phyloP scores from a whole-genome alignment of 2,329 filamentous ascomycete genomes.

The Pseudogymnoascus sp. region DNA sequence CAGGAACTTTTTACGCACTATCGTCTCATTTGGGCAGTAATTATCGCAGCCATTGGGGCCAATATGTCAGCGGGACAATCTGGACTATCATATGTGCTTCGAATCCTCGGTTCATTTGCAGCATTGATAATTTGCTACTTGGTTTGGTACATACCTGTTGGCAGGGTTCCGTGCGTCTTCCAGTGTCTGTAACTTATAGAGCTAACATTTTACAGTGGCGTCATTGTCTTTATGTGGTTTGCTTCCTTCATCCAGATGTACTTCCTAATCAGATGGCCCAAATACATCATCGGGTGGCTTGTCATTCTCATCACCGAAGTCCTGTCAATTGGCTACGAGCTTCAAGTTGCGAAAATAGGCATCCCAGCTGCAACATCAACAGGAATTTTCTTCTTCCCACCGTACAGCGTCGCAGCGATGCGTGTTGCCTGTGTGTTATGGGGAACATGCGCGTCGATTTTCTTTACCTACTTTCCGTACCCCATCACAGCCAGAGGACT shows the following conservation, averaged over 20 bases:
- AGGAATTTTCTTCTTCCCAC: conserved; percentile 59
- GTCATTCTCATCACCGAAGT: conserved; percentile 39
- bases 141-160: conserved; percentile 8
- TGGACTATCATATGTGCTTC: conserved; percentile 9
- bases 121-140: conserved; percentile 8
- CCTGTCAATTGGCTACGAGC: conserved; percentile 61
- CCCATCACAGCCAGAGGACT: conserved; percentile 62
- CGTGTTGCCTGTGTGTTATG: conserved; percentile 57
- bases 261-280: not conserved
- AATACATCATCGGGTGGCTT: conserved; percentile 9
- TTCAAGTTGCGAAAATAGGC: conserved; percentile 60
- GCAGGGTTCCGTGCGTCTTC: not conserved
- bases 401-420: conserved; percentile 61
- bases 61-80: conserved; percentile 10
- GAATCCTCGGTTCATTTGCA: not conserved
- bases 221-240: conserved; percentile 11
- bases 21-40: conserved; percentile 8
- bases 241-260: conserved; percentile 9
- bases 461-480: conserved; percentile 69
- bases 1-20: conserved; percentile 6
- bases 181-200: not conserved
- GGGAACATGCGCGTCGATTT: conserved; percentile 60
- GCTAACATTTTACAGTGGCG: conserved; percentile 6
- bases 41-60: conserved; percentile 10
- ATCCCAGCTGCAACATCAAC: conserved; percentile 42